Base-by-base conservation (phyloP, 1,139 yeast genomes). In the Lodderomyces orthopsilosis region DNA sequence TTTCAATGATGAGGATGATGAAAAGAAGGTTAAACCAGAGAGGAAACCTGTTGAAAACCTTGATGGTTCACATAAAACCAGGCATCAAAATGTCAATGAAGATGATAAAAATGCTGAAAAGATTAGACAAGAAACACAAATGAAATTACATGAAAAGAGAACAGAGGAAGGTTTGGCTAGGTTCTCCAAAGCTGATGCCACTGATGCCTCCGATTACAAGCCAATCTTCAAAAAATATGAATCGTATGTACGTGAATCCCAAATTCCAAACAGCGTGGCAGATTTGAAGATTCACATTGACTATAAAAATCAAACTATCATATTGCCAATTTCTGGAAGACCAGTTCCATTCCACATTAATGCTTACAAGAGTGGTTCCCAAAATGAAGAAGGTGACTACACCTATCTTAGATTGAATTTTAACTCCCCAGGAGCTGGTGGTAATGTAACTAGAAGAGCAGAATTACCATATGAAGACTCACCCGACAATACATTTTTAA, bases 281-380 rank as follows among this genome's bases (percentile, higher is more conserved):
- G 97, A 91, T 60, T 74, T 93, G 61, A 83, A 84, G 60, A 82
- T 93, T 49, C 93, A 86, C 57, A 91, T 93, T 45, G 98, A 93
- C 62, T 75, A 81, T 61, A 89, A 88, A 58, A 79, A 86, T 48
- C 96, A 90, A 65, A 88, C 98, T 1, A 86, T 93, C 44, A 79
- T 93, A 48, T 70, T 93, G 47, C 98, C 98, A 41, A 86, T 93
- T 48, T 81, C 85, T 56, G 98, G 98, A 48, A 79, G 98, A 58
- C 97, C 98, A 2, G 98, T 94, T 40, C 98, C 98, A 23, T 91
- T 93, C 74, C 98, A 93, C 62, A 90, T 93, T 56, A 89, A 90
- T 59, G 75, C 97, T 7, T 91, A 88, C 66, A 93, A 91, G 61
- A 91, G 89, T 62, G 98, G 97, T 40, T 86, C 95, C 19, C 93